Conservation (phyloP, 768 basidiomycete genomes). For the Tylopilus cervinicoccineus region DNA sequence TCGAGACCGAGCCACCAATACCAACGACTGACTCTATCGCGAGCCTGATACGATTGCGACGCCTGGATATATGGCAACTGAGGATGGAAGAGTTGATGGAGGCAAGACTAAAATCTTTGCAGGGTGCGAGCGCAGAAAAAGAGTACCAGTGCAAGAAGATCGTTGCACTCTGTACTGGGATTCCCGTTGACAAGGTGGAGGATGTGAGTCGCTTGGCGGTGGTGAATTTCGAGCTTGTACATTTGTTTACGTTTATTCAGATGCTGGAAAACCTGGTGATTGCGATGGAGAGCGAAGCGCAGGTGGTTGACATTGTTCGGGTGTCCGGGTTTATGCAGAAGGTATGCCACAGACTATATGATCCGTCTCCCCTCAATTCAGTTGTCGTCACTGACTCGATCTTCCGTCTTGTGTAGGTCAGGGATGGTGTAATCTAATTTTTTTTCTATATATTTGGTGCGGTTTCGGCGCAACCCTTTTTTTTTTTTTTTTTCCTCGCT, state of each 20-base stretch:
- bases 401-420: slow-evolving; percentile 28
- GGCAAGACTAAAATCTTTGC: slow-evolving; percentile 61
- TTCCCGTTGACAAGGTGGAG: slow-evolving; percentile 85
- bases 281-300: slow-evolving; percentile 85
- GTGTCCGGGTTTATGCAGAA: slow-evolving; percentile 93
- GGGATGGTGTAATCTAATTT: slow-evolving; percentile 39
- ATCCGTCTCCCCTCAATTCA: slow-evolving; percentile 19
- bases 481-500: slow-evolving; percentile 16
- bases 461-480: slow-evolving; percentile 5
- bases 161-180: slow-evolving; percentile 83
- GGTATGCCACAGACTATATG: slow-evolving; percentile 37
- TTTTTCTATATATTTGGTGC: slow-evolving; percentile 18
- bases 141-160: slow-evolving; percentile 91
- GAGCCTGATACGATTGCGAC: slow-evolving; percentile 64
- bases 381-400: slow-evolving; percentile 21
- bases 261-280: slow-evolving; percentile 82
- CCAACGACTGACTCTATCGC: slow-evolving; percentile 55
- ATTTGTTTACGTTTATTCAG: slow-evolving; percentile 38
- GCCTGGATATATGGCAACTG: slow-evolving; percentile 81
- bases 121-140: slow-evolving; percentile 82
- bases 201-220: slow-evolving; percentile 54
- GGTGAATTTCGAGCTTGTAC: slow-evolving; percentile 9
- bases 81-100: slow-evolving; percentile 74
- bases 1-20: slow-evolving; percentile 71
- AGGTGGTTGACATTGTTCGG: slow-evolving; percentile 76